Base-by-base conservation (phyloP, 768 basidiomycete species). In the Multifurca ochricompacta region DNA sequence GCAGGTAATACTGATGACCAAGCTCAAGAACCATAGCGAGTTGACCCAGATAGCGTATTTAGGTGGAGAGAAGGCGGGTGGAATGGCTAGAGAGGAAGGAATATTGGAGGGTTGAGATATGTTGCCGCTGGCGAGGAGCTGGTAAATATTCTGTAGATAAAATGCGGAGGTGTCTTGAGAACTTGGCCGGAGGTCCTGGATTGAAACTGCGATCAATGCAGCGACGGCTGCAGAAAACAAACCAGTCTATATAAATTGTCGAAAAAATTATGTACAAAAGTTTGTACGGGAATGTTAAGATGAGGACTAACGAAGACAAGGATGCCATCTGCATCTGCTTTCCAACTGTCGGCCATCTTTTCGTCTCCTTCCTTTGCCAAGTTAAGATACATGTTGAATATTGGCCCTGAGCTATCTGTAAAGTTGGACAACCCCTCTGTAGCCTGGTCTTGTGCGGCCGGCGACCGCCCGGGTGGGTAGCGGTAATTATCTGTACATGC, bases 21-120 rank as follows among this genome's bases (percentile, higher is more conserved):
- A 18, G 36, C 52, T 53, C 36, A 53, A n/a, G 34, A 46, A 53
- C 45, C 52, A 53, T 23, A 53, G 45, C 0, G 43, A 25, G 23
- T 53, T 48, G n/a, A 48, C 52, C 40, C 44, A 39, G n/a, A 53
- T 16, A 13, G 50, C 50, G 30, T 19, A 39, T 13, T 27, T 44
- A 21, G 36, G 28, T 6, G 48, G 18, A 30, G 48, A 49, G 37
- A 40, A 49, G 6, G 28, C 11, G 3, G 48, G 48, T 21, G 28
- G 18, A 13, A 14, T 19, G 14, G 37, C 6, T n/a, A 19, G 37
- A 14, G 37, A 14, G 1, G 23, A 6, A 19, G 27, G 48, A 9
- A 40, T 37, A 6, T n/a, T n/a, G n/a, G 27, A 1, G n/a, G 19
- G n/a, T 14, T 27, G 36, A 19, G 36, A 40, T 19, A 13, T 7